phyloP scores from a whole-genome alignment of 2,329 filamentous ascomycete species.

The Cladosporium sp. region DNA sequence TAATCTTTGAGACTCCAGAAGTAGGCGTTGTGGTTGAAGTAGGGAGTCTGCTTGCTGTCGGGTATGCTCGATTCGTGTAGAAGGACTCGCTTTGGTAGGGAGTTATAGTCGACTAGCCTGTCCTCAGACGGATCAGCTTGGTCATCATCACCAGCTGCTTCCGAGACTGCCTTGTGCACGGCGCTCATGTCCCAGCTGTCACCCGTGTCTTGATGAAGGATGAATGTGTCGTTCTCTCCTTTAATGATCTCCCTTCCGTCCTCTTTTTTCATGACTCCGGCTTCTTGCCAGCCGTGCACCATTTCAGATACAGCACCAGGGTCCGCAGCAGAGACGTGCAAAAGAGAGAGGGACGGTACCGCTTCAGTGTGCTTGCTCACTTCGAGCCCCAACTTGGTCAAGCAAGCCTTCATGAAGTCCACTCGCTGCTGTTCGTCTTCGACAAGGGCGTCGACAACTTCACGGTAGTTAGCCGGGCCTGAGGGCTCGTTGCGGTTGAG shows the following conservation, averaged over 20 bases:
- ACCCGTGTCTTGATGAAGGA: slow-evolving; percentile 61
- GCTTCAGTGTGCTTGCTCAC: slow-evolving; percentile 65
- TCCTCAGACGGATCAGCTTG: slow-evolving; percentile 27
- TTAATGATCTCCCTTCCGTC: slow-evolving; percentile 65
- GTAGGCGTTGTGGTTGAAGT: slow-evolving; percentile 79
- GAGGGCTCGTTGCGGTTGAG: slow-evolving; percentile 58
- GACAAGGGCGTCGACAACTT: slow-evolving; percentile 63
- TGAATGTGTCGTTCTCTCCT: slow-evolving; percentile 77
- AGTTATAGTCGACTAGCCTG: slow-evolving; percentile 68
- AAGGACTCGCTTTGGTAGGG: slow-evolving; percentile 68
- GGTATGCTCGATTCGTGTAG: slow-evolving; percentile 68
- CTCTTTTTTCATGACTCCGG: slow-evolving; percentile 53
- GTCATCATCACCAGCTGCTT: slow-evolving; percentile 20
- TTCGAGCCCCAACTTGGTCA: slow-evolving; percentile 76
- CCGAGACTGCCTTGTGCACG: slow-evolving; percentile 28
- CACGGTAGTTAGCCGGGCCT: slow-evolving; percentile 64
- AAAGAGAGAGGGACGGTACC: slow-evolving; percentile 73
- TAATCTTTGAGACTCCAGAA: slow-evolving; percentile 69
- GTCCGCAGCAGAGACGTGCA: slow-evolving; percentile 74
- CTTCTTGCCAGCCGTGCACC: slow-evolving; percentile 61
- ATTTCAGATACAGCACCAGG: slow-evolving; percentile 63
- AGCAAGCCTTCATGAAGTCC: slow-evolving; percentile 72
- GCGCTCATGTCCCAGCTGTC: slow-evolving; percentile 40
- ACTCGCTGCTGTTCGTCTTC: slow-evolving; percentile 66
- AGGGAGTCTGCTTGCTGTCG: slow-evolving; percentile 68